These are phyloP conservation scores for Ceratorhiza oryzae-sativae DNA, from an alignment of 1,284 basidiomycete species.

Conservation along the genomic window DNA sequence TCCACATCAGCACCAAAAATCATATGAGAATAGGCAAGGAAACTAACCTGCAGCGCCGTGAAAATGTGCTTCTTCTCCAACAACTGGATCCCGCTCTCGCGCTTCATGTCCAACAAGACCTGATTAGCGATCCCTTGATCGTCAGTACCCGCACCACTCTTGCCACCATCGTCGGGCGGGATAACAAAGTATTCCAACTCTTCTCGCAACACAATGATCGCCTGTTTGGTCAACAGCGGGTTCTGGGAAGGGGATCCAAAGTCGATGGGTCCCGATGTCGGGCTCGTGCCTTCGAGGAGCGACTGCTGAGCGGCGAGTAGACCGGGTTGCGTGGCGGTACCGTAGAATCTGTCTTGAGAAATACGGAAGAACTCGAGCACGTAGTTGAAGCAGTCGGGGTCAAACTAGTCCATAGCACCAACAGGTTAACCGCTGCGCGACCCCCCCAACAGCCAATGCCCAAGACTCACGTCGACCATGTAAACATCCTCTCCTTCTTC, in stretches of 20 bases:
- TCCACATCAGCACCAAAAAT: background rate
- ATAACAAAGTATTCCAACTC: slow-evolving; percentile 99
- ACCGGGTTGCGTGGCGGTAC: slow-evolving; percentile 75
- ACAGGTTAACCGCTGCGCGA: too few species aligned
- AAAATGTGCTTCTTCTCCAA: slow-evolving; percentile 94
- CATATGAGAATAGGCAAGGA: background rate
- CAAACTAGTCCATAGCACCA: slow-evolving; percentile 70
- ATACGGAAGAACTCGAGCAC: slow-evolving; percentile 90
- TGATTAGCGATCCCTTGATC: slow-evolving; percentile 80
- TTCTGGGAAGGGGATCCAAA: slow-evolving; percentile 76
- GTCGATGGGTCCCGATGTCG: slow-evolving; percentile 55
- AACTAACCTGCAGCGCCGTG: slow-evolving; percentile 72
- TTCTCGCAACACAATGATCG: slow-evolving; percentile 97
- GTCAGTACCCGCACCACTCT: slow-evolving; percentile 65
- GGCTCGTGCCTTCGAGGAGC: slow-evolving; percentile 67
- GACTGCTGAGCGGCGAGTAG: slow-evolving; percentile 82
- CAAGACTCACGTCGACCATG: slow-evolving; percentile 80
- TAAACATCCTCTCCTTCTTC: slow-evolving; percentile 95
- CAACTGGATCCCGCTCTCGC: slow-evolving; percentile 84
- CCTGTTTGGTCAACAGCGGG: slow-evolving; percentile 93
- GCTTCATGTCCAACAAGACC: slow-evolving; percentile 77
- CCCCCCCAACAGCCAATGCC: too few species aligned
- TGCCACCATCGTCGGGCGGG: slow-evolving; percentile 65
- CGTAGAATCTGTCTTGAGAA: slow-evolving; percentile 92
- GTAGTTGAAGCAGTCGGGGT: slow-evolving; percentile 94